Base-by-base conservation (phyloP, 495 filamentous ascomycete genomes). In the Neurospora terricola region DNA sequence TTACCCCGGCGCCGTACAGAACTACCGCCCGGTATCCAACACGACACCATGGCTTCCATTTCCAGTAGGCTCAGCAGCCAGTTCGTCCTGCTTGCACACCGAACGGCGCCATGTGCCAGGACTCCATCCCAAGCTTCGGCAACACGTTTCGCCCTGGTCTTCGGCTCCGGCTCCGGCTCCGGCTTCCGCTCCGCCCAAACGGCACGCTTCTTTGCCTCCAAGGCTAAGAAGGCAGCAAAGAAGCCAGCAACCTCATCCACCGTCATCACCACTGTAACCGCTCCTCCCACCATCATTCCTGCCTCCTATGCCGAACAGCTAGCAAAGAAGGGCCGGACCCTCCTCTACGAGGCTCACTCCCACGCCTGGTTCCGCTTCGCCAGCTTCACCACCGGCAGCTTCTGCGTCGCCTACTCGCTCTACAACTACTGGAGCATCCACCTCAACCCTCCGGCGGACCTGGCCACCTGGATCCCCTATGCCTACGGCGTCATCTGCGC, bases 311-410 rank as follows among this genome's bases (percentile, higher is more conserved):
- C 83, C 38, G 75, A 82, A 38, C 80, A 78, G 27, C 83, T 89
- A 48, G 84, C 85, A 2, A 73, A 76, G 23, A 83, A 82, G 37
- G 54, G 78, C 30, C 82, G 84, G 30, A 87, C 85, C 9, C 78
- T 87, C 0, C 81, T 93, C 39, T 93, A 90, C 82, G 82, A 88
- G 72, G 85, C 88, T 1, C 89, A 86, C 5, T 89, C 90, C 5
- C 89, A 92, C 74, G 84, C 84, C 71, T 80, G 83, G 75, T 91
- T 88, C 80, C 79, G 88, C 40, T 71, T 87, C 48, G 86, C 87
- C 42, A 86, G 87, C 77, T 90, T 91, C 77, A 77, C 81, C 42
- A 81, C 88, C 18, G 83, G 84, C 7, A 73, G 81, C 30, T 90
- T 89, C 78, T 91, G 88, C 80, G 83, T 91, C 71, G 77, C 81